phyloP scores from a whole-genome alignment of 208 protist species.

The Crithidia acanthocephali region DNA sequence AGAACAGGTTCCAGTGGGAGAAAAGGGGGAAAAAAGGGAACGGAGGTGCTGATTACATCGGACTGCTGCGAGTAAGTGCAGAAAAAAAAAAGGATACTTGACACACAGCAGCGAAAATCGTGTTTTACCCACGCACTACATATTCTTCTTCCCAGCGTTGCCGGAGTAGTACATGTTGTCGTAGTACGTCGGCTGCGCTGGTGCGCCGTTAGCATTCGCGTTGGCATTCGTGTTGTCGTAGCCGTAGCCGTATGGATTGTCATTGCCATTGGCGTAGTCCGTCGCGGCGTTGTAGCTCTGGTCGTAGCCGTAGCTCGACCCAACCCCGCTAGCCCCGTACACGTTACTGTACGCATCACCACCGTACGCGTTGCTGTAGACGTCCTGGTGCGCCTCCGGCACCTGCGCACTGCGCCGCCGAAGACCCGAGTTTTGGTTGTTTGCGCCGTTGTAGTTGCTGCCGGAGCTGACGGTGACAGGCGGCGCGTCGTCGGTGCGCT shows the following conservation, averaged over 20 bases:
- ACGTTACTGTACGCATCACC: background rate
- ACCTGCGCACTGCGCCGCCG: constrained; percentile 5
- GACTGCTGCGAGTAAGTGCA: no score
- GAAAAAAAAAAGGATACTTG: background rate
- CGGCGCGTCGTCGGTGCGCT: background rate
- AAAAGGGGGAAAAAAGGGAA: no score
- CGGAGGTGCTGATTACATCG: no score
- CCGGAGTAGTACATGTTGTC: constrained; percentile 11
- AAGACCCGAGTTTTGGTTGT: background rate
- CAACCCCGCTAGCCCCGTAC: background rate
- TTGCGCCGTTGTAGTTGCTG: background rate
- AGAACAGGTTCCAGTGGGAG: background rate
- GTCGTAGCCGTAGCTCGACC: constrained; percentile 16
- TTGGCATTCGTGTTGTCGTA: constrained; percentile 3
- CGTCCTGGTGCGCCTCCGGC: background rate
- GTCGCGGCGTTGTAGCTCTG: background rate
- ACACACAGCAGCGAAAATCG: no score
- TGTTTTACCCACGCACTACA: background rate
- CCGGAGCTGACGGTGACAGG: background rate
- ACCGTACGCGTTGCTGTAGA: constrained; percentile 5
- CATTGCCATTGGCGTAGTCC: background rate
- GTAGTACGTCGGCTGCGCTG: background rate
- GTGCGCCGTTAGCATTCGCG: background rate
- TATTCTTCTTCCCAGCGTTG: background rate
- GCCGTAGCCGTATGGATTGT: constrained; percentile 9